These are phyloP conservation scores for Penicillium pulvis DNA, from an alignment of 495 filamentous ascomycete genomes.

Conservation along the genomic window DNA sequence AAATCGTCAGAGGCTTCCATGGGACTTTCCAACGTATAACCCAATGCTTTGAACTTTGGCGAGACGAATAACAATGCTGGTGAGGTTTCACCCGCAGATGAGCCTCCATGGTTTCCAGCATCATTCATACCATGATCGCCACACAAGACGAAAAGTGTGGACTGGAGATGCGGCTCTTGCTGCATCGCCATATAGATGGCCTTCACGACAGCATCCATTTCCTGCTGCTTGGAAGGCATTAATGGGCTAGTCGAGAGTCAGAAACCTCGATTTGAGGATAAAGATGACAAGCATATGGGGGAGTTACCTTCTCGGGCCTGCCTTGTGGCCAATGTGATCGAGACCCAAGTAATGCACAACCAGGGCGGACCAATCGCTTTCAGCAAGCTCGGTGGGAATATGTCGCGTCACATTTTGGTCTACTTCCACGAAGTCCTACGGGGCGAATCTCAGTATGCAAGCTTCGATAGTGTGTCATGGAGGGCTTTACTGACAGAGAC, in stretches of 20 bases:
- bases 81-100: conserved; percentile 88
- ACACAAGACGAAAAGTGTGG: conserved; percentile 80
- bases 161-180: conserved; percentile 64
- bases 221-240: conserved; percentile 89
- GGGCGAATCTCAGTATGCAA: conserved; percentile 1
- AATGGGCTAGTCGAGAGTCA: conserved; percentile 59
- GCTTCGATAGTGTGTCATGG: background rate
- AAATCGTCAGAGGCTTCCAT: conserved; percentile 54
- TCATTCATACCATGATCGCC: conserved; percentile 99
- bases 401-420: conserved; percentile 97
- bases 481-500: conserved; percentile 72
- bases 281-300: background rate
- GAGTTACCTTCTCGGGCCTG: conserved; percentile 77
- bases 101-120: conserved; percentile 95
- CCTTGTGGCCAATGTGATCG: conserved; percentile 97
- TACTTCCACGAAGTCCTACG: conserved; percentile 96
- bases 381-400: conserved; percentile 70
- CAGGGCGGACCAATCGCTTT: conserved; percentile 88
- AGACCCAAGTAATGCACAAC: conserved; percentile 94
- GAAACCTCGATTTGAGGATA: background rate
- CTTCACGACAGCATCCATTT: conserved; percentile 87
- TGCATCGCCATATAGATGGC: conserved; percentile 77
- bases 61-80: conserved; percentile 90
- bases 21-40: conserved; percentile 42
- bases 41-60: conserved; percentile 70